Base-by-base conservation (phyloP, 2,329 filamentous ascomycete genomes). In the Colletotrichum graminicola region DNA sequence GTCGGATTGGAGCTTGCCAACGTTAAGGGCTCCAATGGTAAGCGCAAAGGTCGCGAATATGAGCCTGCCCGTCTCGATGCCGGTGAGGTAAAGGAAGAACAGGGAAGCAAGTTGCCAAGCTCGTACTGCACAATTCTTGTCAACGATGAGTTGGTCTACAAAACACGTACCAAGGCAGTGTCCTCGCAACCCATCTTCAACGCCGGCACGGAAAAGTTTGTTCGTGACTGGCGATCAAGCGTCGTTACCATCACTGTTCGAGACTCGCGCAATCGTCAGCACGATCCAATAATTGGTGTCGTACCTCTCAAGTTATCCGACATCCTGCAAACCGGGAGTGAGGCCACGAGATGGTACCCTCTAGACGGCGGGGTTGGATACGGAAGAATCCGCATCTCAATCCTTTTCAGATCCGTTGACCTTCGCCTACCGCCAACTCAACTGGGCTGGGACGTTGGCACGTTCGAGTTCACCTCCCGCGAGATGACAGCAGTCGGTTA, bases 121-220 rank as follows among this genome's bases (percentile, higher is more conserved):
- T 93, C 94, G 49, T 99, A 99, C 82, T 98, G 95, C 83, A 98
- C 94, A 1, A 95, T 99, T 66, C 83, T 96, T 14, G 86, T 93
- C 80, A 98, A 98, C 75, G 95, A 98, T 77, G 91, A 97, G 76
- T 82, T 97, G 75, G 89, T 94, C 23, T 98, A 98, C 85, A 94
- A 95, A 78, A 98, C 95, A n/a, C 90, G 96, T 77, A 90, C 94
- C 45, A 98, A 99, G 85, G 95, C 95, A 5, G 93, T 97, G 10
- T 97, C 93, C 45, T 97, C 94, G 63, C 95, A 97, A 79, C 96
- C 96, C 1, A 98, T 98, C 74, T 98, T 97, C 87, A 98, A 98
- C 76, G 95, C 96, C 3, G 95, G 95, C 71, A 98, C 95, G 0
- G 96, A 99, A 78, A 90, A 92, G 16, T 98, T 98, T 76, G 85